phyloP scores from a whole-genome alignment of 177 flowering plant species.

The Vitis hybrid region DNA sequence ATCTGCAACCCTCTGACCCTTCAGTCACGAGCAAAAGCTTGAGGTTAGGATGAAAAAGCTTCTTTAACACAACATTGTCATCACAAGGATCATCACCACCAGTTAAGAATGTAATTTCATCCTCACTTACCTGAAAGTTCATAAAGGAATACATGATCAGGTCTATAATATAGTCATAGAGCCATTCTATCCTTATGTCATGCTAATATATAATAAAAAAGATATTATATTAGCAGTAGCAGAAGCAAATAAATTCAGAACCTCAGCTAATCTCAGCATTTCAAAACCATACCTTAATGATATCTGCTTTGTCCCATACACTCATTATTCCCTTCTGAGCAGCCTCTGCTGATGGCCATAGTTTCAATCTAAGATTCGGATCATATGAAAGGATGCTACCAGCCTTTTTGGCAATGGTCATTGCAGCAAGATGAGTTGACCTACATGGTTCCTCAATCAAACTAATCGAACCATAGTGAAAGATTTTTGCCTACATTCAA shows the following conservation, averaged over 20 bases:
- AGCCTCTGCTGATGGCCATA: constrained; percentile 63
- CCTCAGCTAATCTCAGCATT: too few relatives aligned
- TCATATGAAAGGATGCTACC: constrained; percentile 60
- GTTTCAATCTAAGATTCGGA: constrained; percentile 54
- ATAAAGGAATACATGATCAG: neutral
- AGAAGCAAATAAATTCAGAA: too few relatives aligned
- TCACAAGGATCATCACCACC: constrained; percentile 78
- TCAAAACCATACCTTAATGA: constrained; percentile 60
- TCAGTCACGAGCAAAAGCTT: constrained; percentile 80
- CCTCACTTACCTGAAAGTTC: constrained; percentile 69
- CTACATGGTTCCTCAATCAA: constrained; percentile 67
- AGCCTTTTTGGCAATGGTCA: constrained; percentile 45
- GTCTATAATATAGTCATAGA: neutral
- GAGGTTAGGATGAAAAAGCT: constrained; percentile 77
- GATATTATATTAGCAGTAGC: neutral
- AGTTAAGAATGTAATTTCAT: constrained; percentile 81
- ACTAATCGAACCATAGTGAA: constrained; percentile 71
- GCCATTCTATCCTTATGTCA: too few relatives aligned
- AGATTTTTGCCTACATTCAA: constrained; percentile 45
- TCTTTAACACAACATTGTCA: constrained; percentile 69
- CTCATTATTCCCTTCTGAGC: constrained; percentile 68
- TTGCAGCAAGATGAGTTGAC: constrained; percentile 56
- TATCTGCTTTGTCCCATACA: constrained; percentile 81
- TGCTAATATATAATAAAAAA: neutral
- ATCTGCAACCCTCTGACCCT: constrained; percentile 88